Evolutionary conservation across 2,329 filamentous ascomycete species (phyloP).

Genomic region (Xylaria sp.): DNA sequence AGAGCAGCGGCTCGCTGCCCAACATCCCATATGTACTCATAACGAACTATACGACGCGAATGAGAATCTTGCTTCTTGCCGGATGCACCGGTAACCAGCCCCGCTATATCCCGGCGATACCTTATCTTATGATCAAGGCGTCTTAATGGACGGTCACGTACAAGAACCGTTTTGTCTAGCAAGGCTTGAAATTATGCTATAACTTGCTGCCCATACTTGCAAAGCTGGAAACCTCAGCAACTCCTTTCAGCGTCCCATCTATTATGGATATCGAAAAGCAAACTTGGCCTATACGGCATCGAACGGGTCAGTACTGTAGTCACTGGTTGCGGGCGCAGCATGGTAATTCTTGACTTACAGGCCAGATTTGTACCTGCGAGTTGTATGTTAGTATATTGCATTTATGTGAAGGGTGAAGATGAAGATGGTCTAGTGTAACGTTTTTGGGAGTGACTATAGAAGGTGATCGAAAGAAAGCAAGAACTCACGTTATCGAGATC

Average conservation of each 20-base stretch:
- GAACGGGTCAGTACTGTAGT: conserved; percentile 34
- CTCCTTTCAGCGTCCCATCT: conserved; percentile 5
- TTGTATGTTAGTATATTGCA: conserved; percentile 18
- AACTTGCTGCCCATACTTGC: conserved; percentile 9
- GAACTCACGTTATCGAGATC: conserved; percentile 73
- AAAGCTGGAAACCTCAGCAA: neutral
- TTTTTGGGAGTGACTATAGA: conserved; percentile 10
- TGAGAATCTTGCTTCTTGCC: conserved; percentile 1
- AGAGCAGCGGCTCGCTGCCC: conserved; percentile 3
- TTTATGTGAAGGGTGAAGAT: neutral
- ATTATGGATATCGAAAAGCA: conserved; percentile 43
- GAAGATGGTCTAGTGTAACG: neutral
- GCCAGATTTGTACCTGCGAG: conserved; percentile 61
- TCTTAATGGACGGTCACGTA: conserved; percentile 8
- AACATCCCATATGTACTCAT: neutral
- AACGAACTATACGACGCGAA: conserved; percentile 2
- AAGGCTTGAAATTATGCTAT: conserved; percentile 18
- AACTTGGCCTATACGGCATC: conserved; percentile 41
- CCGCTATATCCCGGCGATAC: neutral
- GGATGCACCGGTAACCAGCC: neutral
- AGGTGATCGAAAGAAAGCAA: conserved; percentile 12
- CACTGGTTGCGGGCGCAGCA: neutral
- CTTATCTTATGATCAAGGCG: conserved; percentile 15
- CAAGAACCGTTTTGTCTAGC: conserved; percentile 6
- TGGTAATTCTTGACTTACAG: conserved; percentile 49